Base-by-base conservation (phyloP, 768 basidiomycete species). In the Piloderma croceum region DNA sequence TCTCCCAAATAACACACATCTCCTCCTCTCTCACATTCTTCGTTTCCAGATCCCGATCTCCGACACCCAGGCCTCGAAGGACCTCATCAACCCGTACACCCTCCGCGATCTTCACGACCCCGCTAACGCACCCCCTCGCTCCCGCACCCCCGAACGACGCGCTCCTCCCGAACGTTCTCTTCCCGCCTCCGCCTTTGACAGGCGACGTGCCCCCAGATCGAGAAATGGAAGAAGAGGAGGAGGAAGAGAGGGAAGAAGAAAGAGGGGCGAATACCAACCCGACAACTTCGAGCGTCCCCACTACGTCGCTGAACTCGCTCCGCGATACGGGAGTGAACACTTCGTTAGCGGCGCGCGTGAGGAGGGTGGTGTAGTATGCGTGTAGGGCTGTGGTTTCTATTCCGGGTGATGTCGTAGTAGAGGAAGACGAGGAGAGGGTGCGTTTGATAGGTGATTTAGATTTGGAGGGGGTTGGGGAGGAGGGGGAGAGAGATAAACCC, bases 251-350 rank as follows among this genome's bases (percentile, higher is more conserved):
- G 57, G 64, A 9, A 63, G 67, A 9, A 67, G 22, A 13, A 58
- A 62, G 3, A 72, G 47, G 36, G 69, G n/a, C n/a, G n/a, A n/a
- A 65, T 7, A 83, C 61, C 6, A 87, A 65, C 2, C 88, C 89
- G 6, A 75, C 70, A 3, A 82, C 84, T 60, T 91, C 88, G 25
- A 91, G 62, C 35, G 90, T 64, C 19, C 76, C 73, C 1, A 84
- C 52, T 3, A 90, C 67, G 48, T 91, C 88, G 0, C 70, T 65
- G 47, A 91, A 89, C 50, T 90, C 87, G 54, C 76, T 84, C 7
- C 83, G 71, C 7, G 81, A 84, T 2, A 83, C 84, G 3, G 82
- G 69, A 3, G 72, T 63, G 45, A 87, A 81, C 4, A 76, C 56
- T 12, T 71, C 73, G 12, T 62, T 65, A 17, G 76, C 76, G 9